Evolutionary conservation across 1,284 basidiomycete genomes (phyloP), one percentile per base, ranked within the genome.

Genomic region (Omphalotus olearius): DNA sequence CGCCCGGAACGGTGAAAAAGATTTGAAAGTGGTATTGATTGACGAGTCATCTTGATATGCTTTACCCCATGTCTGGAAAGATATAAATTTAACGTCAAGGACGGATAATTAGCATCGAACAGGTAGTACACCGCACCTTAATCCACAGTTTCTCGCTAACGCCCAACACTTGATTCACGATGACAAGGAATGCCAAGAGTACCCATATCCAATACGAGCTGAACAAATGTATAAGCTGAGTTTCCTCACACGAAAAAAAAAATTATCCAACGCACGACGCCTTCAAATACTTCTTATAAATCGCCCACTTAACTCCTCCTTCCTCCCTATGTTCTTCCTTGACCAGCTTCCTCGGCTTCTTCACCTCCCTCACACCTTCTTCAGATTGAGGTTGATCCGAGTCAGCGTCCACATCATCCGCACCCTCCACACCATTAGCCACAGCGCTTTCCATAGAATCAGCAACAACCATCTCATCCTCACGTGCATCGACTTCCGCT

Each of bases 211-310:
- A 79, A 59, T 85, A 86, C 17, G 74, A 83, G 26, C 78, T 88
- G 65, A 16, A 25, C 16, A 30, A 33, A 51, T 47, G 17, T 59
- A 43, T n/a, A 64, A 28, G 20, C 5, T 10, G 10, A 28, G 26
- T 4, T 5, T 11, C 13, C 18, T 4, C 40, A 17, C 36, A 58
- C 11, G 42, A 10, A 9, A 37, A 25, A 36, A 14, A 52, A 23
- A 59, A 57, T n/a, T n/a, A 45, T 39, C 50, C 37, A 30, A 64
- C 64, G 44, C 28, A 83, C 80, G 82, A 84, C 37, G 83, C 83
- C 59, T 78, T 75, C 52, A 93, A 71, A 64, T 92, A 93, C 10
- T 80, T 84, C 56, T 84, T 82, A 64, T 93, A 93, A 41, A 91
- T 84, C 2, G 67, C 63, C 84, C 85, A 88, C 61, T 91, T 88